Conservation (phyloP, 164 flowering plant species). For the Santalum album region DNA sequence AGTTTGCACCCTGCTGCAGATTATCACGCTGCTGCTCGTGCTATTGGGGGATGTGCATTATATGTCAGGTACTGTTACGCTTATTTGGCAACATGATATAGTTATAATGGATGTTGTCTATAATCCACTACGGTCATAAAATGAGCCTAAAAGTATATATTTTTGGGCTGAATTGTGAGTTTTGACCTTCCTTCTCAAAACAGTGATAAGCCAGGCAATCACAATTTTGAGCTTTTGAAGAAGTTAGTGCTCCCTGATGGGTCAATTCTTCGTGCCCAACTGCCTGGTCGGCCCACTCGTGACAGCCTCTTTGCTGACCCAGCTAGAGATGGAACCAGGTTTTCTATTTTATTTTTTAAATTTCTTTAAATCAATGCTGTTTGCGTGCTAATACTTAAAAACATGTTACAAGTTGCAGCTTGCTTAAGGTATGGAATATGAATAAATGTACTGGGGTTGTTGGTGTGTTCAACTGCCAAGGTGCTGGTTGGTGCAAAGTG, state of each 20-base stretch:
- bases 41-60: conserved; percentile 89
- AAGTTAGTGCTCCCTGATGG: conserved; percentile 97
- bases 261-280: conserved; percentile 82
- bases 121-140: no score
- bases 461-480: conserved; percentile 97
- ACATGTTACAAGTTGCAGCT: conserved; percentile 33
- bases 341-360: background rate
- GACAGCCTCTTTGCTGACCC: conserved; percentile 92
- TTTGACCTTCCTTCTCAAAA: background rate
- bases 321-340: conserved; percentile 91
- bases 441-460: conserved; percentile 85
- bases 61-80: conserved; percentile 64
- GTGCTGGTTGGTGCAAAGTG: conserved; percentile 93
- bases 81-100: no score
- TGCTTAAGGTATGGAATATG: conserved; percentile 88
- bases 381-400: background rate
- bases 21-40: conserved; percentile 95
- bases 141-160: no score
- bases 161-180: background rate
- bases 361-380: background rate
- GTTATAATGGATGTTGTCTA: background rate
- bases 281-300: conserved; percentile 86
- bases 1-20: conserved; percentile 94
- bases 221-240: conserved; percentile 79
- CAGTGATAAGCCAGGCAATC: conserved; percentile 85